Conservation (phyloP, 495 filamentous ascomycete species). For the Daldinia loculata region DNA sequence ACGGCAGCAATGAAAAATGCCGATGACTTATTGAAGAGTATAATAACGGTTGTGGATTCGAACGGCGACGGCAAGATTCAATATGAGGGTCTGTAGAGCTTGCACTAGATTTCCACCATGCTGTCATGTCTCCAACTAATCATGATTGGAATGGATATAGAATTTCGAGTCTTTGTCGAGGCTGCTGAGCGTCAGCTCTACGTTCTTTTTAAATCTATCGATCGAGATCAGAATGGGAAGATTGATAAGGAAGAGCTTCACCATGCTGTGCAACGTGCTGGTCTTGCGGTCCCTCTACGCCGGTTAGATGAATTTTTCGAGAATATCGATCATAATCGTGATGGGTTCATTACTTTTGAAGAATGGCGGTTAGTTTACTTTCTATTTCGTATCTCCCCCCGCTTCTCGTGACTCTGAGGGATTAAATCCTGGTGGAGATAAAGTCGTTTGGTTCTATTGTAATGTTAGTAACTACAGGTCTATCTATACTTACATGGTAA, state of each 20-base stretch:
- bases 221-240: conserved; percentile 85
- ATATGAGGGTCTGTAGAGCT: conserved; percentile 71
- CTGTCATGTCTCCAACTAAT: conserved; percentile 1
- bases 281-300: conserved; percentile 77
- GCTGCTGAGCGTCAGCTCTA: conserved; percentile 83
- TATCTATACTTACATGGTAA: neutral
- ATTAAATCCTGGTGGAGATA: conserved; percentile 25
- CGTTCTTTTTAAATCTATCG: conserved; percentile 85
- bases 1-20: conserved; percentile 88
- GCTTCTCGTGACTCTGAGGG: conserved; percentile 20
- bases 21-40: conserved; percentile 80
- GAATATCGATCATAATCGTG: conserved; percentile 88
- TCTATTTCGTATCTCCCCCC: conserved; percentile 8
- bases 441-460: neutral
- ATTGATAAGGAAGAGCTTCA: conserved; percentile 85
- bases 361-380: conserved; percentile 87
- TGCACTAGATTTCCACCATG: neutral
- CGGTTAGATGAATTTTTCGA: conserved; percentile 86
- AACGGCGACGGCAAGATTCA: conserved; percentile 89
- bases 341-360: conserved; percentile 86
- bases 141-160: conserved; percentile 52
- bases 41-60: conserved; percentile 82
- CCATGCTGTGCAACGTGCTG: conserved; percentile 77
- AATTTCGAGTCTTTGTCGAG: conserved; percentile 89
- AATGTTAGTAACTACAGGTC: neutral